Evolutionary conservation across 352 stramenopile genomes (phyloP).

Genomic region (Phytophthora sansomeana): DNA sequence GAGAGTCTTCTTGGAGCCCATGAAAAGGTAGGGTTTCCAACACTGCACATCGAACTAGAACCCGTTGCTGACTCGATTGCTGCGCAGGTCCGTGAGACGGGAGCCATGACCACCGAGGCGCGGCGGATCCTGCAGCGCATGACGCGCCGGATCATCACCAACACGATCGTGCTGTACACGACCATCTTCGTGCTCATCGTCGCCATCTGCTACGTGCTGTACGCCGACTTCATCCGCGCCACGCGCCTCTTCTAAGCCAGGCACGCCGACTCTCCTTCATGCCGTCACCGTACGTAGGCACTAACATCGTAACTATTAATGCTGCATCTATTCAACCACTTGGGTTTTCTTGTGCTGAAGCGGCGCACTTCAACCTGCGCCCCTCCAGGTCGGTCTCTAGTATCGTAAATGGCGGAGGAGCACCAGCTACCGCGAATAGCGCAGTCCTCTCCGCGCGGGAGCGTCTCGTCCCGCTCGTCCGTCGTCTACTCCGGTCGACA

Average conservation of each 20-base stretch:
- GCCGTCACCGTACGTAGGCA: neutral
- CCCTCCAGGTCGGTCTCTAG: slow-evolving; percentile 20
- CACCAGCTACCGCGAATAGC: slow-evolving; percentile 28
- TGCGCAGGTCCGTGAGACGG: slow-evolving; percentile 73
- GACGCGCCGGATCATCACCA: slow-evolving; percentile 79
- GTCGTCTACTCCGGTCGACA: slow-evolving; percentile 36
- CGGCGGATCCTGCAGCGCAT: slow-evolving; percentile 77
- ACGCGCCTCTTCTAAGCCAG: slow-evolving; percentile 32
- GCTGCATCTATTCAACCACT: neutral
- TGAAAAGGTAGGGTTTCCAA: slow-evolving; percentile 52
- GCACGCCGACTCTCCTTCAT: neutral
- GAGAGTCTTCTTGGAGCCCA: slow-evolving; percentile 74
- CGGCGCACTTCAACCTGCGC: slow-evolving; percentile 12
- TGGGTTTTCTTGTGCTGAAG: neutral
- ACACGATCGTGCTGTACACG: slow-evolving; percentile 83
- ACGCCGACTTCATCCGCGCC: slow-evolving; percentile 76
- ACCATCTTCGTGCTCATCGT: slow-evolving; percentile 74
- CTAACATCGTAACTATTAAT: neutral
- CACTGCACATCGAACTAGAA: neutral
- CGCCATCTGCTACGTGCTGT: slow-evolving; percentile 78
- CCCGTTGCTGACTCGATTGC: slow-evolving; percentile 9
- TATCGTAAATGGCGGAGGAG: slow-evolving; percentile 33
- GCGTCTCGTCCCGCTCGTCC: slow-evolving; percentile 26
- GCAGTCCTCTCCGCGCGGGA: slow-evolving; percentile 29
- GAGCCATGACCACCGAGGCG: slow-evolving; percentile 70